Percentiles rank a stretch among this genome's conserved stretches.
Conservation (phyloP, 2,329 filamentous ascomycete genomes). For the Claviceps cyperi region DNA sequence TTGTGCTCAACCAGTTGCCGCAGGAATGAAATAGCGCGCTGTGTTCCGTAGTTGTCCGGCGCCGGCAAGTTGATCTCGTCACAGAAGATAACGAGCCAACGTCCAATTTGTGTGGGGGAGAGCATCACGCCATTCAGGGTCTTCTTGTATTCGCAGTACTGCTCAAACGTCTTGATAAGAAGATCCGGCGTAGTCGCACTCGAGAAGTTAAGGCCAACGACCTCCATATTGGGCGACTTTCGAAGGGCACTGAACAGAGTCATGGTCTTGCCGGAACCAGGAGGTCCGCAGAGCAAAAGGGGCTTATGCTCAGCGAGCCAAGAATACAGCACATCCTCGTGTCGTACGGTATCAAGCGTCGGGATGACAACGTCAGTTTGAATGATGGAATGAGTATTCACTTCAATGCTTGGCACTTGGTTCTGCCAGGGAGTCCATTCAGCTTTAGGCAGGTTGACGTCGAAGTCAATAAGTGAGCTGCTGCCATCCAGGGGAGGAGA, state of each 20-base stretch:
- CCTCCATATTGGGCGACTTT: constrained; percentile 97
- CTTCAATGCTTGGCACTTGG: constrained; percentile 84
- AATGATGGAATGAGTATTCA: constrained; percentile 95
- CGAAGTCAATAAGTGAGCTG: constrained; percentile 87
- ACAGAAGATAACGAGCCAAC: constrained; percentile 97
- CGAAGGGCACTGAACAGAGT: constrained; percentile 94
- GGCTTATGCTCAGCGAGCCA: constrained; percentile 99
- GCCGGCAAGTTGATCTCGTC: constrained; percentile 98
- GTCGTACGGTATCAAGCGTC: constrained; percentile 89
- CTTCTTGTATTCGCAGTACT: constrained; percentile 99
- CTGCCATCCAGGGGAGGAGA: constrained; percentile 64
- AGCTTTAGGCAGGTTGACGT: constrained; percentile 71
- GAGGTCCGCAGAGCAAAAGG: constrained; percentile 86
- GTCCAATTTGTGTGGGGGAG: constrained; percentile 88
- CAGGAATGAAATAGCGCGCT: constrained; percentile 92
- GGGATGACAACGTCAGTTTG: constrained; percentile 98
- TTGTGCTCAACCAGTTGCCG: constrained; percentile 97
- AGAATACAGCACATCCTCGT: constrained; percentile 98
- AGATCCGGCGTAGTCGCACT: constrained; percentile 96
- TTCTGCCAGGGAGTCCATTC: constrained; percentile 92
- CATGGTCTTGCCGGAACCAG: constrained; percentile 99
- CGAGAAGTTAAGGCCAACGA: constrained; percentile 97
- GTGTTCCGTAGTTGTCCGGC: constrained; percentile 93
- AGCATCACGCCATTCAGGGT: constrained; percentile 91
- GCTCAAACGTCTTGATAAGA: constrained; percentile 97